Evolutionary conservation across 352 stramenopile species (phyloP).

Genomic region (Globisporangium echinulatum): DNA sequence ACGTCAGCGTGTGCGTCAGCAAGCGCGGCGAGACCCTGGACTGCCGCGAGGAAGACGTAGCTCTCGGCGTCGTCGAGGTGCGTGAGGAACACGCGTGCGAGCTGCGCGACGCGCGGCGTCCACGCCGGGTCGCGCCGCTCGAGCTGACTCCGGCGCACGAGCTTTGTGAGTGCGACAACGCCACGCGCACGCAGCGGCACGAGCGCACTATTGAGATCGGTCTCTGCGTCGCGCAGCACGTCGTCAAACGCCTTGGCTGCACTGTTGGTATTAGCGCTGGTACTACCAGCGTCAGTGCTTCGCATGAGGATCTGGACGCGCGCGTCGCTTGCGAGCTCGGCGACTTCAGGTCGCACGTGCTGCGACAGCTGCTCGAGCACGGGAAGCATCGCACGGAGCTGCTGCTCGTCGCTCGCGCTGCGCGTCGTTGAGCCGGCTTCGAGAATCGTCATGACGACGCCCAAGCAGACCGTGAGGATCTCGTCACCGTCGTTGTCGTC

Average conservation of each 20-base stretch:
- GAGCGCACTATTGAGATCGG: slow-evolving; percentile 53
- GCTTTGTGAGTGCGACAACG: slow-evolving; percentile 67
- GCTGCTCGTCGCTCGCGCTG: slow-evolving; percentile 41
- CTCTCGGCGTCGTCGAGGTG: slow-evolving; percentile 69
- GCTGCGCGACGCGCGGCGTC: slow-evolving; percentile 37
- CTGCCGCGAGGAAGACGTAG: slow-evolving; percentile 80
- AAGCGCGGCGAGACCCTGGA: slow-evolving; percentile 64
- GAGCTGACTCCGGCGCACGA: slow-evolving; percentile 52
- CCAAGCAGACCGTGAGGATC: slow-evolving; percentile 73
- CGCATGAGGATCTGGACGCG: slow-evolving; percentile 63
- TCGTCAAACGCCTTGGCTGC: slow-evolving; percentile 37
- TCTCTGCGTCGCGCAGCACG: slow-evolving; percentile 38
- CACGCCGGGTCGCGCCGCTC: slow-evolving; percentile 35
- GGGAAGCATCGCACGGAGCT: slow-evolving; percentile 54
- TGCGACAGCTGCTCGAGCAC: slow-evolving; percentile 53
- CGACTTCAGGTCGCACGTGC: slow-evolving; percentile 50
- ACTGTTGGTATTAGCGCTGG: neutral
- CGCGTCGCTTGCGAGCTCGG: slow-evolving; percentile 61
- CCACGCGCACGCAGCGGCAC: slow-evolving; percentile 71
- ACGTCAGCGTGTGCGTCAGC: slow-evolving; percentile 53
- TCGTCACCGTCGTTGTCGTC: slow-evolving; percentile 49
- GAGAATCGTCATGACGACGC: slow-evolving; percentile 73
- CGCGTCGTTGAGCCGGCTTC: slow-evolving; percentile 51
- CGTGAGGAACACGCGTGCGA: slow-evolving; percentile 53
- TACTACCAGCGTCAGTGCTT: slow-evolving; percentile 7